Percentiles rank a stretch among this genome's conserved stretches.
Conservation (phyloP, 2,329 filamentous ascomycete species). For the Penicillium sp. region DNA sequence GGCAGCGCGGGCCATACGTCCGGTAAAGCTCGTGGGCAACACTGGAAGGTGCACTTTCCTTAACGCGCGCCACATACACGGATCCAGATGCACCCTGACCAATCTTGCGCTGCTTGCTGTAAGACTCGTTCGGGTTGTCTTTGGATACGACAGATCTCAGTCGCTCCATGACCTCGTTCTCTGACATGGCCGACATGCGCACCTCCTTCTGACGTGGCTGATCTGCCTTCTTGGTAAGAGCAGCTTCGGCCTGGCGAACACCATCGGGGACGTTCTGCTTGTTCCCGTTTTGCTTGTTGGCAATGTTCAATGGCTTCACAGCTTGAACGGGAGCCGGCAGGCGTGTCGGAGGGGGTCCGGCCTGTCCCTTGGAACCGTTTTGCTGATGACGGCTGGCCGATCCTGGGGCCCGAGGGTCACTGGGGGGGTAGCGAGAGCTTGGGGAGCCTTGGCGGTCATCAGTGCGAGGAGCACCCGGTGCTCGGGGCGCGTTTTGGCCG, state of each 20-base stretch:
- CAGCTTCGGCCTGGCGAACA: constrained; percentile 81
- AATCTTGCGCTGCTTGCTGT: constrained; percentile 99
- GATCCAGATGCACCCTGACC: constrained; percentile 96
- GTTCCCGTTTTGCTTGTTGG: constrained; percentile 51
- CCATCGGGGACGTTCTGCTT: constrained; percentile 49
- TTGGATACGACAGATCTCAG: constrained; percentile 90
- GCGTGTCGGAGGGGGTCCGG: constrained; percentile 48
- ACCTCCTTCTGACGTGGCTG: constrained; percentile 75
- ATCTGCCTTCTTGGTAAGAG: constrained; percentile 68
- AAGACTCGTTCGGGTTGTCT: constrained; percentile 86
- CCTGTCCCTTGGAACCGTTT: constrained; percentile 37
- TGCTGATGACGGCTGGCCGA: constrained; percentile 37
- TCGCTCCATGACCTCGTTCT: constrained; percentile 93
- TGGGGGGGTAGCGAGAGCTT: constrained; percentile 27
- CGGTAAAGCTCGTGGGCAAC: constrained; percentile 70
- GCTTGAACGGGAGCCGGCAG: constrained; percentile 48
- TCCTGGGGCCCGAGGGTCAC: constrained; percentile 33
- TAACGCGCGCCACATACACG: constrained; percentile 93
- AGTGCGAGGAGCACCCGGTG: constrained; percentile 26
- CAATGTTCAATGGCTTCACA: constrained; percentile 72
- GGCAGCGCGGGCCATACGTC: constrained; percentile 68
- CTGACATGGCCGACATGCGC: constrained; percentile 96
- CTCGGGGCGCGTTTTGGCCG: constrained; percentile 29
- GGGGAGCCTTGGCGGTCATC: constrained; percentile 31
- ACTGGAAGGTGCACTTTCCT: constrained; percentile 72